Percentiles rank a stretch among this genome's conserved stretches.
Conservation (phyloP, 768 basidiomycete species). For the Lepiota subincarnata region DNA sequence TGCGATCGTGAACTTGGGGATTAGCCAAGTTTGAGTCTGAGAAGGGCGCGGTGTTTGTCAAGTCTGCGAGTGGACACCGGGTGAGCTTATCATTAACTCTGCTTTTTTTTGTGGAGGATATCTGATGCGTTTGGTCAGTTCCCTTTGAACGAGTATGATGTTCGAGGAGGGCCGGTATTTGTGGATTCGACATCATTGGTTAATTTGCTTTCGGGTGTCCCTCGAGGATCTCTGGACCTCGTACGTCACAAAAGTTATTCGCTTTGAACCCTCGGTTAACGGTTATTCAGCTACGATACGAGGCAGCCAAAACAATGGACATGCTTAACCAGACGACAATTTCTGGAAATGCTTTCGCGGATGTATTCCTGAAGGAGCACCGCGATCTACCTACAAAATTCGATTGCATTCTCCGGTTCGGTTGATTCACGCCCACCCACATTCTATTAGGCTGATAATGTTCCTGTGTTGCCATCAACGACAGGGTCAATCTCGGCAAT, state of each 20-base stretch:
- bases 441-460: conserved; percentile 1
- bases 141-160: conserved; percentile 50
- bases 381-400: conserved; percentile 63
- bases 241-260: conserved; percentile 35
- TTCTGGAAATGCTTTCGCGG: conserved; percentile 59
- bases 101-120: not conserved
- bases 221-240: conserved; percentile 72
- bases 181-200: conserved; percentile 75
- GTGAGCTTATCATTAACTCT: conserved; percentile 31
- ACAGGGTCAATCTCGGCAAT: conserved; percentile 53
- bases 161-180: conserved; percentile 53
- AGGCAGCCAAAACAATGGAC: conserved; percentile 72
- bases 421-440: conserved; percentile 8
- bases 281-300: conserved; percentile 58
- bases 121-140: conserved; percentile 36
- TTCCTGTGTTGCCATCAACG: not conserved
- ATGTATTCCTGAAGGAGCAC: conserved; percentile 71
- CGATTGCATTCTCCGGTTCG: conserved; percentile 67
- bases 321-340: conserved; percentile 45
- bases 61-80: conserved; percentile 46
- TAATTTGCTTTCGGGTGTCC: conserved; percentile 76
- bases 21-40: conserved; percentile 71
- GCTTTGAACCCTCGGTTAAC: not conserved
- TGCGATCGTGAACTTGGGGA: not conserved
- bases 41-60: conserved; percentile 55